phyloP scores from a whole-genome alignment of 805 yeast genomes.

The Monosporozyma yasuniensis region DNA sequence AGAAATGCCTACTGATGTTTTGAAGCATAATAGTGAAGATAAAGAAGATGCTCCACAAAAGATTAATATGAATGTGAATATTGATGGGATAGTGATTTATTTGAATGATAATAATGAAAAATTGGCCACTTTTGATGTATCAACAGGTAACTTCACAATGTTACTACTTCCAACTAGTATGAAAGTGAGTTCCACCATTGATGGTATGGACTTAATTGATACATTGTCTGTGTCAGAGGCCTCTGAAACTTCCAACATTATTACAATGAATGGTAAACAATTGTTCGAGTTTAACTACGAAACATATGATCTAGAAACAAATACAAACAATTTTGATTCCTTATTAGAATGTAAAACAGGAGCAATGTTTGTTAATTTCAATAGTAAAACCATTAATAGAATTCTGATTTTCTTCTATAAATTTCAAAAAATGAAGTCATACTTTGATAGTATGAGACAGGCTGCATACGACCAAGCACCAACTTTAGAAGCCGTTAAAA shows the following conservation, averaged over 20 bases:
- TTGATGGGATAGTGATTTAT: slow-evolving; percentile 66
- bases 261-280: slow-evolving; percentile 67
- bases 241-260: slow-evolving; percentile 52
- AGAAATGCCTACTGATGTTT: slow-evolving; percentile 58
- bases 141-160: slow-evolving; percentile 61
- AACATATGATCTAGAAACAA: slow-evolving; percentile 55
- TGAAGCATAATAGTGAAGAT: slow-evolving; percentile 57
- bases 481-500: slow-evolving; percentile 41
- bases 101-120: slow-evolving; percentile 77
- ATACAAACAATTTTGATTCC: slow-evolving; percentile 38
- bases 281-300: slow-evolving; percentile 79
- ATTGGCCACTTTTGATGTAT: slow-evolving; percentile 67
- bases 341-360: slow-evolving; percentile 44
- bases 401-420: slow-evolving; percentile 59
- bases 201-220: slow-evolving; percentile 70
- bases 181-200: slow-evolving; percentile 63
- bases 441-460: slow-evolving; percentile 84
- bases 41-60: slow-evolving; percentile 60
- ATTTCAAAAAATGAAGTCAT: slow-evolving; percentile 74
- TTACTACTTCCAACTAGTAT: slow-evolving; percentile 66
- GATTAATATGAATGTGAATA: slow-evolving; percentile 55
- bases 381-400: slow-evolving; percentile 69
- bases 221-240: slow-evolving; percentile 41
- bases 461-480: slow-evolving; percentile 80
- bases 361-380: slow-evolving; percentile 64